Evolutionary conservation across 164 flowering plant species (phyloP), one percentile per base, ranked within the genome.

Genomic region (Stephania cephalantha): DNA sequence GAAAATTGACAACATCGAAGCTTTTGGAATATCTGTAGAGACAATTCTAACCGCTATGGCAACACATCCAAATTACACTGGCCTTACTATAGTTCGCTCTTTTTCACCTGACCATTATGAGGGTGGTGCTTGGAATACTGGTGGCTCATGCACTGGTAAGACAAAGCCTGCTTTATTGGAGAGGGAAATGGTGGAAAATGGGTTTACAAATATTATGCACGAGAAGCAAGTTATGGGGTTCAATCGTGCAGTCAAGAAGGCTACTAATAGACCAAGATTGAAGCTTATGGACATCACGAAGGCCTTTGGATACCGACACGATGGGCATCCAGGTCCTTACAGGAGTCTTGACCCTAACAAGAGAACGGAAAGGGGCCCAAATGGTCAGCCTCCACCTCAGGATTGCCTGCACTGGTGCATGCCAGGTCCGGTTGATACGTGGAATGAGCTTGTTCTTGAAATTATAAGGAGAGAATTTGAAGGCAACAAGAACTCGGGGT

Each of bases 381-480:
- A 91, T 77, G 98, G 98, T 61, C 79, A 73, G 86, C 98, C 99
- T 2, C 98, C 98, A 0, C 98, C 98, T 1, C 99, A 95, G 84
- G 99, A 95, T 83, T 95, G 99, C 88, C 80, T 93, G 78, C 98
- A 95, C 80, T 95, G 98, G 98, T 95, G 99, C 87, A 91, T 95
- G 99, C 99, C 99, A 7, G 99, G 99, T 11, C 97, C 99, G 4
- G 92, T 95, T 9, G 99, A 95, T 81, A 90, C 97, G 3, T 95
- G 99, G 99, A 95, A 93, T 68, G 99, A 95, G 82, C 76, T 95
- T 76, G 91, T 95, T 73, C 81, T 89, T 61, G 98, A 94, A 71
- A 84, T 86, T 71, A 87, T 92, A 22, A 81, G 90, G 75, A 84
- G 96, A 80, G 94, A 90, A 69, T 85, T 74, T 45, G 84, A 86